Base-by-base conservation (phyloP, 2,329 filamentous ascomycete genomes). In the Cordyceps cicadae region DNA sequence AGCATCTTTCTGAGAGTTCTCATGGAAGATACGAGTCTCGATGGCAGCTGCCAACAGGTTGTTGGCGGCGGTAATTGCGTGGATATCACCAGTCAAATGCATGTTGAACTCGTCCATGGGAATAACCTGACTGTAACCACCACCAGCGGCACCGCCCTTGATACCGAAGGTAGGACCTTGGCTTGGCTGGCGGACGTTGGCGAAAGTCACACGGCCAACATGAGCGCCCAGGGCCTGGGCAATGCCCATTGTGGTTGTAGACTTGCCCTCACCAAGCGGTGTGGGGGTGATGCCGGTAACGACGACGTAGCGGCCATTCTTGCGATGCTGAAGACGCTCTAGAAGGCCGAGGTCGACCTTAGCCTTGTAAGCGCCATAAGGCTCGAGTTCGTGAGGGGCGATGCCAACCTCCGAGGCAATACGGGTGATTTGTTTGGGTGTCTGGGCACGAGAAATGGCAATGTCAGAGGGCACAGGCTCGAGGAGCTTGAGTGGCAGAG, bases 21-120 rank as follows among this genome's bases (percentile, higher is more conserved):
- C 94, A 72, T 99, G 94, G 81, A 97, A 99, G 77, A 99, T 97
- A 68, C 94, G 88, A 1, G 94, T 97, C 72, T 99, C 94, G 64
- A 99, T 95, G 41, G 94, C 94, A 59, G 94, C 94, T 50, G 94
- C 93, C 49, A 99, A 84, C 62, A 99, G 81, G 76, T 99, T 99
- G 82, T 97, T 99, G 43, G 94, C 94, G 32, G 93, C 93, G 58
- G 92, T 92, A 70, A 99, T 94, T 66, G 94, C 94, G 74, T 99
- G 94, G 61, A 99, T 97, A 72, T 99, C 94, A 69, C 94, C 94
- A 60, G 94, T 99, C 69, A 99, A 78, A 74, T 99, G 94, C 71
- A 99, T 80, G 77, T 99, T 99, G 81, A 99, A 99, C 75, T 99
- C 94, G 69, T 99, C 94, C 94, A 99, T 99, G 62, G 94, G 94